Base-by-base conservation (phyloP, 108 stramenopile genomes). In the Aurantiochytrium sp. region DNA sequence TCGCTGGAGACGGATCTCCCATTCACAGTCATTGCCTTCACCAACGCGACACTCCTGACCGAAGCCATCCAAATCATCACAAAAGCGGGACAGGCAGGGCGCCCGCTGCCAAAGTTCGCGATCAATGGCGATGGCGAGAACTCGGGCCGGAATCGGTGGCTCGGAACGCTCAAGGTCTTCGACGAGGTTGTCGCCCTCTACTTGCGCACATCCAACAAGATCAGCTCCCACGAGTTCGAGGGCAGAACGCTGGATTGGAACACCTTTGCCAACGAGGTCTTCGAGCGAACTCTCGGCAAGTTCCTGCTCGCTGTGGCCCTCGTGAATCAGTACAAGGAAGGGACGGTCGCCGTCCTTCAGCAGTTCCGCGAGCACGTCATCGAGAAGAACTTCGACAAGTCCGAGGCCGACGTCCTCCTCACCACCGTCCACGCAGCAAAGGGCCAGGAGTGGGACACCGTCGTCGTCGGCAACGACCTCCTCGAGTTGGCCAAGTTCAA, bases 101-200 rank as follows among this genome's bases (percentile, higher is more conserved):
- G 15, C 6, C 69, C 37, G 17, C 37, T 81, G 0, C 32, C 19
- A 3, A 55, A 55, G 37, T 55, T 86, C 21, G 42, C 86, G 31
- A 24, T 86, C 55, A 48, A 55, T 54, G 86, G 86, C 0, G 8
- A 55, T 31, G 86, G 86, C 55, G 86, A 86, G 55, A 32, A 55
- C 55, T 86, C 86, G 5, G 86, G 86, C 37, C 32, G 27, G 19
- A 15, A 32, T 12, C 55, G 55, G 55, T 86, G 86, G 86, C 54
- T 55, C 2, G 1, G n/a, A 6, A 32, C 39, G 15, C 39, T 86
- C 17, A 86, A 86, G 37, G 30, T 41, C 17, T n/a, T 86, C 6
- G 55, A 86, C 21, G 55, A 37, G 19, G 27, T 30, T 27, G 19
- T 65, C 19, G 19, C 8, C 8, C 34, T 65, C 8, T 27, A 27